These are phyloP conservation scores for Entelexis paramagnoliae DNA, from an alignment of 1,139 yeast genomes.

Conservation along the genomic window DNA sequence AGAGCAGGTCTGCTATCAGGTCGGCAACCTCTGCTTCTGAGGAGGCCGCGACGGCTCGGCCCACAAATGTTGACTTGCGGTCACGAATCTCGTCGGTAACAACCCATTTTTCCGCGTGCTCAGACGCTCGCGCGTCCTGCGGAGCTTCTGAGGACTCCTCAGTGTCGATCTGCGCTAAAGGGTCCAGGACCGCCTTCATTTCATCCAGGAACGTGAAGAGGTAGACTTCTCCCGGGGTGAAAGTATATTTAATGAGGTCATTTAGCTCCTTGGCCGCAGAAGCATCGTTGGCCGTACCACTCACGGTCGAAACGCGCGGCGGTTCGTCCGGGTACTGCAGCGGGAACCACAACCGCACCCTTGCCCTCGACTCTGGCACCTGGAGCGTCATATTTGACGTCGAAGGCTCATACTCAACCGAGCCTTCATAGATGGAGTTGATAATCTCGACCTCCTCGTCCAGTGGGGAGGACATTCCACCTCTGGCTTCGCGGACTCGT, in stretches of 20 bases:
- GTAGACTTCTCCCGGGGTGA: constrained; percentile 58
- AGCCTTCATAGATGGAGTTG: constrained; percentile 77
- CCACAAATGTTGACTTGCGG: constrained; percentile 78
- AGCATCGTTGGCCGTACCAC: constrained; percentile 38
- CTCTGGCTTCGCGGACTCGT: background rate
- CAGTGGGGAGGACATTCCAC: constrained; percentile 4
- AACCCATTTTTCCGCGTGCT: constrained; percentile 56
- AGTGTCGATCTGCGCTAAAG: constrained; percentile 8
- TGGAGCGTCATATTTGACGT: constrained; percentile 40
- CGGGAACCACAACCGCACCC: constrained; percentile 61
- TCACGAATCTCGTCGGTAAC: constrained; percentile 69
- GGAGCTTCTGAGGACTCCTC: background rate
- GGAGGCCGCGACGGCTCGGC: constrained; percentile 48
- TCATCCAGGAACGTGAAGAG: constrained; percentile 61
- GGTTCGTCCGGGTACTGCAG: constrained; percentile 49
- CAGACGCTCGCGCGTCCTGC: constrained; percentile 6
- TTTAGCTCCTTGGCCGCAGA: constrained; percentile 17
- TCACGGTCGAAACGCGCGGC: constrained; percentile 33
- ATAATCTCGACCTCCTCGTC: constrained; percentile 73
- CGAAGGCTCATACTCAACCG: constrained; percentile 35
- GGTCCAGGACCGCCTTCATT: background rate
- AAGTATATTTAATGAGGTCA: constrained; percentile 40
- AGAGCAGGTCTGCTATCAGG: constrained; percentile 43
- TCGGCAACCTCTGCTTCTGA: constrained; percentile 56
- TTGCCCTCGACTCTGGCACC: constrained; percentile 52